A percentile compares a stretch with the other conserved stretches of the same genome.
phyloP scores from a whole-genome alignment of 352 stramenopile species.

The Phytophthora pistaciae region DNA sequence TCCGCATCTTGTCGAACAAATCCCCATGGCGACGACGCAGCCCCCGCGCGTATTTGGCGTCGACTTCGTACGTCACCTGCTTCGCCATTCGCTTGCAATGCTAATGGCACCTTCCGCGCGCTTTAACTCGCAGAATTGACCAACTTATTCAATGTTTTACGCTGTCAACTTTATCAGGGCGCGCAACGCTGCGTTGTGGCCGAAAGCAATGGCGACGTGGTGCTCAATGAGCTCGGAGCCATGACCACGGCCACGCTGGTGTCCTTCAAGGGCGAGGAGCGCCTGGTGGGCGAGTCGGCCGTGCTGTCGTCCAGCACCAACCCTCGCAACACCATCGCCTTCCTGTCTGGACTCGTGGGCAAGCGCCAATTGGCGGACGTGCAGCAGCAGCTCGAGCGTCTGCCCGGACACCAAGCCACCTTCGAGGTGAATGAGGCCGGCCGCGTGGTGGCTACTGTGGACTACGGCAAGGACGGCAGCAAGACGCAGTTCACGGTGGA shows the following conservation, averaged over 20 bases:
- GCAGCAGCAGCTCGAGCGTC: constrained; percentile 42
- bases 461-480: constrained; percentile 58
- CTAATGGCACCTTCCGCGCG: constrained; percentile 2
- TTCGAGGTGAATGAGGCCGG: constrained; percentile 44
- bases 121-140: constrained; percentile 3
- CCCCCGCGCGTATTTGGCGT: constrained; percentile 71
- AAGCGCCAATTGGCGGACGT: constrained; percentile 58
- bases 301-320: constrained; percentile 88
- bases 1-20: constrained; percentile 26
- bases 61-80: constrained; percentile 69
- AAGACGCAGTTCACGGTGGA: constrained; percentile 71
- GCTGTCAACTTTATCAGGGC: constrained; percentile 42
- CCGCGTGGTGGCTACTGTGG: constrained; percentile 63
- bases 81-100: not conserved
- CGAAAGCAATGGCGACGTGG: constrained; percentile 75
- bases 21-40: constrained; percentile 37
- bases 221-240: constrained; percentile 90
- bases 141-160: constrained; percentile 15
- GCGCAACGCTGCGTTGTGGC: constrained; percentile 84
- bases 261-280: constrained; percentile 89
- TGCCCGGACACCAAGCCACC: constrained; percentile 59
- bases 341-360: constrained; percentile 73
- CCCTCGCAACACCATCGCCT: constrained; percentile 82
- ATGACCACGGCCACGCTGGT: constrained; percentile 90
- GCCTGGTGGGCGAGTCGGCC: constrained; percentile 86